Evolutionary conservation across 257 asterid genomes (phyloP).

Genomic region (Henckelia pumila): DNA sequence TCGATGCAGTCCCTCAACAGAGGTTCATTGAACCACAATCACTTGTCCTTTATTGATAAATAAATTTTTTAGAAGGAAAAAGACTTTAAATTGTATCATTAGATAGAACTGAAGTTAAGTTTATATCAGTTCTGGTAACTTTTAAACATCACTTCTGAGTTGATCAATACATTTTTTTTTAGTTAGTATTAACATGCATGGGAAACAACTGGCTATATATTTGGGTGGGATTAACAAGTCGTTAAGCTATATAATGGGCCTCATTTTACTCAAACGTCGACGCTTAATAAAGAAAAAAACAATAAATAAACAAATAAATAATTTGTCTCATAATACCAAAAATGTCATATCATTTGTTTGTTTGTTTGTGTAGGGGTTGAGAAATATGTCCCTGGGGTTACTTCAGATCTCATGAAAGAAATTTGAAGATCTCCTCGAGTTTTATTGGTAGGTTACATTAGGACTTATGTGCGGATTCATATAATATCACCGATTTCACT

Average conservation of each 20-base stretch:
- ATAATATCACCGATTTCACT: background rate
- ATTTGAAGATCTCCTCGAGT: background rate
- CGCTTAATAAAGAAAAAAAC: background rate
- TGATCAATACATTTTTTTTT: background rate
- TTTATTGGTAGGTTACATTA: too few species aligned
- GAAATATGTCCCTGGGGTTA: background rate
- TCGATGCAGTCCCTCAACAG: too few species aligned
- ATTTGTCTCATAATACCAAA: too few species aligned
- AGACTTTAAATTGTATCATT: too few species aligned
- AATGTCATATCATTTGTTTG: background rate
- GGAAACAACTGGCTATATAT: background rate
- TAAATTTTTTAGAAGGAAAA: too few species aligned
- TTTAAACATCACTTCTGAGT: background rate
- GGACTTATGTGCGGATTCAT: background rate
- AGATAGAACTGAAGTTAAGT: too few species aligned
- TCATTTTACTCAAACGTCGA: background rate
- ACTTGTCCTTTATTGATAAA: too few species aligned
- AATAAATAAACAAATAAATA: too few species aligned
- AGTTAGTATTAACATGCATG: too few species aligned
- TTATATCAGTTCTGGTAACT: background rate
- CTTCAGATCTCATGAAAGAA: background rate
- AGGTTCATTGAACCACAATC: too few species aligned
- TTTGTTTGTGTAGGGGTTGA: background rate
- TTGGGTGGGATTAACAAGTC: background rate
- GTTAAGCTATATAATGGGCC: background rate